Base-by-base conservation (phyloP, 192 early-diverging fungal species). In the Podila verticillata region DNA sequence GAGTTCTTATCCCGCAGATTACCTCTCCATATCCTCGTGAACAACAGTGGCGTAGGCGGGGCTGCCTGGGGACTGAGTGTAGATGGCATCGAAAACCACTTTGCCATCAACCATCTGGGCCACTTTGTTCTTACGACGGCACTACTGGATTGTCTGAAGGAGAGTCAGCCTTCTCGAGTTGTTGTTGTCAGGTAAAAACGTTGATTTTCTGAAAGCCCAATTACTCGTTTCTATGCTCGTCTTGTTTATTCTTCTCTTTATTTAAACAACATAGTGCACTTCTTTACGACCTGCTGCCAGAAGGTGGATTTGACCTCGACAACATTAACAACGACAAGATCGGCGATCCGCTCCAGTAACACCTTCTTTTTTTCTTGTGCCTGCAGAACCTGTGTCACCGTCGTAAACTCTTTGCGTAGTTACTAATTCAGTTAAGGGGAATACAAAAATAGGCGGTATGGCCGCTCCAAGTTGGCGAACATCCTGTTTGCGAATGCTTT, bases 391-490 rank as follows among this genome's bases (percentile, higher is more conserved):
- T 24, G 19, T 24, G n/a, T 24, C 8, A 8, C 24, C 3, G 20
- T 54, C 51, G 2, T n/a, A 7, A n/a, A 24, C 51, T 4, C 10
- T 26, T 24, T 54, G 48, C 51, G 9, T 24, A 4, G 2, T 54
- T 12, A 54, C 4, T 24, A 54, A 54, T 7, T 26, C 20, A n/a
- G 19, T 51, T 15, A 78, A 74, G 12, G 57, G n/a, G n/a, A n/a
- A n/a, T n/a, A 51, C 28, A 19, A 59, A 31, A 73, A 34, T 47
- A 24, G 22, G n/a, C 29, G 51, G 35, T 89, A 89, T 68, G 80
- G 70, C 20, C 61, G 75, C 19, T 70, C 78, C 31, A 91, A 91
- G 73, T 48, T 88, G 62, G 70, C 84, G 44, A 87, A 85, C 49
- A 62, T 84, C 19, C 67, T 84, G 24, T 89, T 87, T 70, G 59